phyloP scores from a whole-genome alignment of 2,329 filamentous ascomycete genomes.

The Plenodomus lindquistii region DNA sequence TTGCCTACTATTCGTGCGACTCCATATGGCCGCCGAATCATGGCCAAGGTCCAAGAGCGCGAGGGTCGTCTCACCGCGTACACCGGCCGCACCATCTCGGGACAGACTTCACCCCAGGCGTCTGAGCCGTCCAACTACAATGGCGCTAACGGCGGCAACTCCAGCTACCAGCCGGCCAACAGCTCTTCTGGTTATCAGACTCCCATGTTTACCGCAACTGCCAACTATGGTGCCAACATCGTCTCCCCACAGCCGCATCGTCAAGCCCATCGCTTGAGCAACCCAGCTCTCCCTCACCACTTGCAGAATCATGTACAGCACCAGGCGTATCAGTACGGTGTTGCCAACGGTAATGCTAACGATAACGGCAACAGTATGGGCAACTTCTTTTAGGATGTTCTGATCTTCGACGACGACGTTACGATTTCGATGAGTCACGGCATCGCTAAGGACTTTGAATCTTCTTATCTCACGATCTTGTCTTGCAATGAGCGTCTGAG shows the following conservation, averaged over 20 bases:
- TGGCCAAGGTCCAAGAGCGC: constrained; percentile 75
- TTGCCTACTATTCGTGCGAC: constrained; percentile 84
- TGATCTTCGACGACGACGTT: constrained; percentile 47
- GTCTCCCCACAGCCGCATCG: constrained; percentile 42
- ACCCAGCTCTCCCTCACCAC: constrained; percentile 41
- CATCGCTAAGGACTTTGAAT: constrained; percentile 11
- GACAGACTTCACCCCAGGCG: constrained; percentile 33
- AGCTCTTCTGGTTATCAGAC: constrained; percentile 24
- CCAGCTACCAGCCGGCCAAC: constrained; percentile 1
- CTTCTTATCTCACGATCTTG: constrained; percentile 34
- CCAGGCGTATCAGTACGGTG: constrained; percentile 43
- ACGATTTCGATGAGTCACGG: constrained; percentile 56
- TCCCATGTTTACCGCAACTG: constrained; percentile 42
- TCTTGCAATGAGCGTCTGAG: constrained; percentile 2
- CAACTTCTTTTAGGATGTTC: constrained; percentile 47
- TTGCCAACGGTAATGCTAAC: constrained; percentile 25
- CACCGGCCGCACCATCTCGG: constrained; percentile 31
- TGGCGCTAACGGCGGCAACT: not conserved
- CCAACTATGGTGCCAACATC: constrained; percentile 42
- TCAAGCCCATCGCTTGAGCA: constrained; percentile 42
- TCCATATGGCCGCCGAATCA: constrained; percentile 91
- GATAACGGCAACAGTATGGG: constrained; percentile 42
- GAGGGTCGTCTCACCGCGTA: constrained; percentile 47
- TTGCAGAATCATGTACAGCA: constrained; percentile 43
- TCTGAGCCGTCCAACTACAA: constrained; percentile 4